A percentile compares a stretch with the other conserved stretches of the same genome.
Conservation (phyloP, 2,329 filamentous ascomycete species). For the Claviceps sorghi region DNA sequence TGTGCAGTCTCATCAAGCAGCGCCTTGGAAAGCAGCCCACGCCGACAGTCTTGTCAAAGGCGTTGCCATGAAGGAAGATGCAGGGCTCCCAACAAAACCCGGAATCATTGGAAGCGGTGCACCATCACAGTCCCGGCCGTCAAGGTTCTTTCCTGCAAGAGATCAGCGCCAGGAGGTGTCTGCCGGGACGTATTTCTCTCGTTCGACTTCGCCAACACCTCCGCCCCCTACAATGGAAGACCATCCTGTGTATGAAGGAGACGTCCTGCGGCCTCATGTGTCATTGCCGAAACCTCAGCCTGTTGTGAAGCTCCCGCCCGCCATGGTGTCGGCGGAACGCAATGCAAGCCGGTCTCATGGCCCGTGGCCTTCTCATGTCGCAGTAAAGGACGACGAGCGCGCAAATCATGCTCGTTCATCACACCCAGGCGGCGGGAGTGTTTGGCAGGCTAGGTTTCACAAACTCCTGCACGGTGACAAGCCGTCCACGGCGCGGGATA, state of each 20-base stretch:
- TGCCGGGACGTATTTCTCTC: slow-evolving; percentile 22
- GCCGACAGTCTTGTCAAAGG: slow-evolving; percentile 13
- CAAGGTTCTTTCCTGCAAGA: slow-evolving; percentile 46
- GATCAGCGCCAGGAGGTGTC: slow-evolving; percentile 31
- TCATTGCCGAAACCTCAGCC: slow-evolving; percentile 56
- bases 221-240: slow-evolving; percentile 56
- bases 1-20: slow-evolving; percentile 14
- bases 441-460: slow-evolving; percentile 78
- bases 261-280: slow-evolving; percentile 50
- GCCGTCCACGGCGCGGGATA: slow-evolving; percentile 39
- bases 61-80: slow-evolving; percentile 11
- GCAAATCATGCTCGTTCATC: slow-evolving; percentile 10
- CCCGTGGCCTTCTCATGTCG: slow-evolving; percentile 22
- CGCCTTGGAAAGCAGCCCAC: slow-evolving; percentile 18
- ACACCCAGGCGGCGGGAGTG: slow-evolving; percentile 20
- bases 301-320: slow-evolving; percentile 67
- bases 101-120: slow-evolving; percentile 18
- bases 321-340: slow-evolving; percentile 14
- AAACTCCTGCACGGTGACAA: slow-evolving; percentile 58
- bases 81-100: slow-evolving; percentile 10
- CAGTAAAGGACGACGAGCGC: slow-evolving; percentile 17
- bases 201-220: slow-evolving; percentile 48
- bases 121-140: slow-evolving; percentile 34
- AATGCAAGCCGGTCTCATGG: slow-evolving; percentile 14
- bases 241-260: slow-evolving; percentile 59